phyloP scores from a whole-genome alignment of 2,329 filamentous ascomycete species.

The Verruconis gallopava region DNA sequence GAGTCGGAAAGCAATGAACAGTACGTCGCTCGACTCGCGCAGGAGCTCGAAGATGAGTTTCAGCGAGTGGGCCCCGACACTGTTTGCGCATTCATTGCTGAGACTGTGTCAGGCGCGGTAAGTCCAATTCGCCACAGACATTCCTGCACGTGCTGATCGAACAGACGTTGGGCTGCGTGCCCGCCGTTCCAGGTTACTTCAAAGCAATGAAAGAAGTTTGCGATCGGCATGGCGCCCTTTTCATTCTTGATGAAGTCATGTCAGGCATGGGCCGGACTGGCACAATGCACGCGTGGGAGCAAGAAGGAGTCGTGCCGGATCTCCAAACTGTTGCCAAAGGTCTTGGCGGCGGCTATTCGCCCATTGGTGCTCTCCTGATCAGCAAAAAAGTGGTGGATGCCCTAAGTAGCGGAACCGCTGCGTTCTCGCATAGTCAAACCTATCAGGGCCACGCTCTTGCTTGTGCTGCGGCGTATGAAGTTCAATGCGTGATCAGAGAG shows the following conservation, averaged over 20 bases:
- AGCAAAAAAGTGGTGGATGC: slow-evolving; percentile 3
- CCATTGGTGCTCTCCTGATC: slow-evolving; percentile 5
- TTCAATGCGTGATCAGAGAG: slow-evolving; percentile 28
- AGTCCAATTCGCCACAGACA: no score
- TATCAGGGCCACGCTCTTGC: slow-evolving; percentile 28
- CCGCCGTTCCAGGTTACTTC: slow-evolving; percentile 55
- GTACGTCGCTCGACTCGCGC: slow-evolving; percentile 47
- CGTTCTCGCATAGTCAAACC: slow-evolving; percentile 7
- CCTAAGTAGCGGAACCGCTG: slow-evolving; percentile 1
- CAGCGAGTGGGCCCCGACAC: slow-evolving; percentile 47
- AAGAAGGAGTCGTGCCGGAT: slow-evolving; percentile 46
- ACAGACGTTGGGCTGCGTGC: slow-evolving; percentile 53
- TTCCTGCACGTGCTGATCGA: no score
- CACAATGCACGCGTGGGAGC: slow-evolving; percentile 48
- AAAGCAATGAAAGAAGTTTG: slow-evolving; percentile 55
- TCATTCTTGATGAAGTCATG: slow-evolving; percentile 72
- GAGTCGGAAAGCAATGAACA: slow-evolving; percentile 40
- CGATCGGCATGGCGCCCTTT: slow-evolving; percentile 54
- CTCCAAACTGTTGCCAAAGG: slow-evolving; percentile 55
- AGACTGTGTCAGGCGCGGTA: slow-evolving; percentile 59
- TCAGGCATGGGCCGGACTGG: slow-evolving; percentile 50
- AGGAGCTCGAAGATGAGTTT: slow-evolving; percentile 57
- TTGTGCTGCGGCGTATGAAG: slow-evolving; percentile 29
- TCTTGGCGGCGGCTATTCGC: slow-evolving; percentile 21
- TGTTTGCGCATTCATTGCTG: slow-evolving; percentile 59